Base-by-base conservation (phyloP, 1,284 basidiomycete species). In the Volvariella volvacea region DNA sequence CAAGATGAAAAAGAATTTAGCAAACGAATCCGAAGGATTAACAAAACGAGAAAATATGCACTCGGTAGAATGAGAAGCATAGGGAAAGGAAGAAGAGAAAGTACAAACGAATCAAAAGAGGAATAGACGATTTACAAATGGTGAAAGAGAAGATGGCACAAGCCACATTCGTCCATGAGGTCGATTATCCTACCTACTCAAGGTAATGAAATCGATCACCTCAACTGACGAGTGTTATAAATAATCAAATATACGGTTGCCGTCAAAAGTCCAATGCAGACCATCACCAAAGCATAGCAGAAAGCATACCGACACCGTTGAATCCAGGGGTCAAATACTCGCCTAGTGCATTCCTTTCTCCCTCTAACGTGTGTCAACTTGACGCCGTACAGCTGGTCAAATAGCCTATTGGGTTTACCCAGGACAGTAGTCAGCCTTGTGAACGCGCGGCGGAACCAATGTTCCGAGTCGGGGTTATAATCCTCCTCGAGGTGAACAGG, bases 251-350 rank as follows among this genome's bases (percentile, higher is more conserved):
- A 65, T 22, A 58, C 58, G 14, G 63, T 66, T 12, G 63, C 60
- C 20, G 53, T 58, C 38, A 61, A 66, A 12, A 70, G 56, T 48
- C 63, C 67, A 45, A 64, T 50, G 16, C 63, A 65, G 25, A 67
- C 49, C 6, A 65, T 38, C 39, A 67, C 41, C 48, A 69, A 47
- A 21, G 59, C 61, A 55, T 68, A 71, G 39, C 69, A 71, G 45
- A 70, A 62, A 4, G 67, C 71, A 58, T 72, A 71, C 48, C 71
- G 54, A 49, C 69, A 70, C 42, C 71, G 56, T 50, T 72, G 68
- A 50, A 73, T 70, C 71, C 71, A 73, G 7, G 70, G 70, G 53
- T 73, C 71, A 43, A 73, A 66, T 55, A 70, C 67, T 46, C 67
- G 59, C 42, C 68, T 53, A 31, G 61, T 57, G n/a, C 60, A 64